Base-by-base conservation (phyloP, 108 stramenopile species). In the Pelagomonas calceolata region DNA sequence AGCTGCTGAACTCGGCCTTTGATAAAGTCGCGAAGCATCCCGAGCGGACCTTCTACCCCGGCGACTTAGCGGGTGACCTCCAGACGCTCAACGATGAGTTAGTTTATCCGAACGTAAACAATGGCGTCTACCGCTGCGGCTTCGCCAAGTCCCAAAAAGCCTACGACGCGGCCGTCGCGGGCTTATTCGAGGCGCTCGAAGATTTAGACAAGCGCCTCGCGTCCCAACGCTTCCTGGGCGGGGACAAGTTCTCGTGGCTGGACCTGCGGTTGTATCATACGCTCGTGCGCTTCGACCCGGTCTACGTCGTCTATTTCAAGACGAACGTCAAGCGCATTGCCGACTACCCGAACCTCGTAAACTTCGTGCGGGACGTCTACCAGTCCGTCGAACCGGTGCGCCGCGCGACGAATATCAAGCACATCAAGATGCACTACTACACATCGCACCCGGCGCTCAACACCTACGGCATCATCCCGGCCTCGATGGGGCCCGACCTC, bases 111-210 rank as follows among this genome's bases (percentile, higher is more conserved):
- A 30, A 69, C 0, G 45, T 94, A 29, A 89, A 87, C 80, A 90
- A 94, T 75, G 93, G 90, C 37, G 78, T 83, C 10, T 94, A 94
- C 73, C 78, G 82, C 36, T 92, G 91, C 79, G 93, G 93, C 26
- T 92, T 94, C 72, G 80, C 83, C 4, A 91, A 87, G 3, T 85
- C 87, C 34, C 93, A 94, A 82, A 35, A 63, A 21, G 93, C 91
- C 30, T 91, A 94, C 71, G 82, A 91, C 68, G 69, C 76, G 67
- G 90, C 87, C 30, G 26, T 66, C 4, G 17, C 4, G 31, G 64
- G 29, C 30, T 15, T 76, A n/a, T 71, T 34, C 31, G 18, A 18
- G 29, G 70, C 33, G 10, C n/a, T 76, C 39, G 75, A 76, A 5
- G 30, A 34, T 18, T 7, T 76, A 10, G 70, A 76, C 1, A 26